A percentile compares a stretch with the other conserved stretches of the same genome.
Evolutionary conservation across 345 rosid species (phyloP).

Genomic region (Garcia nutans): DNA sequence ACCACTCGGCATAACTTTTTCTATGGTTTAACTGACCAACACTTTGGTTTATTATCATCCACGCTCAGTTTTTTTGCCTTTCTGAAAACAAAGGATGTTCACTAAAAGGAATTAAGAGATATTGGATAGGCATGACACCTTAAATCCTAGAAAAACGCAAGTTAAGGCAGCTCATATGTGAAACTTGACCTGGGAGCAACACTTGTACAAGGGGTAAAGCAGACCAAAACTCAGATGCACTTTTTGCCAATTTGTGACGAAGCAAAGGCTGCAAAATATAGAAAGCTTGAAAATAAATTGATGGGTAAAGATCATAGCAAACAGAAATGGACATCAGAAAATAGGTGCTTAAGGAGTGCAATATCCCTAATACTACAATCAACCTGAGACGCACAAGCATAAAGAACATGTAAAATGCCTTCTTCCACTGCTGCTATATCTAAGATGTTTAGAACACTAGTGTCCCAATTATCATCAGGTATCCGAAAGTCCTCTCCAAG

Average conservation of each 20-base stretch:
- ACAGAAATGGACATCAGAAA: constrained; percentile 17
- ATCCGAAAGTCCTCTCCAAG: constrained; percentile 69
- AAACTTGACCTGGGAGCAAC: constrained; percentile 66
- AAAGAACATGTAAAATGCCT: constrained; percentile 78
- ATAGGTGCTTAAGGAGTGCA: constrained; percentile 2
- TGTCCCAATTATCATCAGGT: constrained; percentile 51
- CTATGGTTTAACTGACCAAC: too few relatives aligned
- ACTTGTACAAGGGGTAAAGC: constrained; percentile 80
- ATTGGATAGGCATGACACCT: neutral
- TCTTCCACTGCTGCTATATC: constrained; percentile 76
- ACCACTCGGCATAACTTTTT: too few relatives aligned
- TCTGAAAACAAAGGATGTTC: neutral
- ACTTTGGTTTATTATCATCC: neutral
- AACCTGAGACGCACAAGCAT: constrained; percentile 91
- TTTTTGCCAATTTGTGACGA: constrained; percentile 62
- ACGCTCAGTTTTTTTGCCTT: neutral
- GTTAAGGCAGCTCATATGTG: constrained; percentile 1
- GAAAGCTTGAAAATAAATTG: constrained; percentile 19
- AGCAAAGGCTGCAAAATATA: constrained; percentile 52
- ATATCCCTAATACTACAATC: constrained; percentile 35
- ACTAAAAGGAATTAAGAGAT: neutral
- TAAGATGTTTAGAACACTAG: constrained; percentile 52
- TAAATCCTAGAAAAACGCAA: constrained; percentile 2
- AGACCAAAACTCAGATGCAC: constrained; percentile 59
- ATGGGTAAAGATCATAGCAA: constrained; percentile 19